phyloP scores from a whole-genome alignment of 176 grass and related monocot genomes.

The Chloris gayana region DNA sequence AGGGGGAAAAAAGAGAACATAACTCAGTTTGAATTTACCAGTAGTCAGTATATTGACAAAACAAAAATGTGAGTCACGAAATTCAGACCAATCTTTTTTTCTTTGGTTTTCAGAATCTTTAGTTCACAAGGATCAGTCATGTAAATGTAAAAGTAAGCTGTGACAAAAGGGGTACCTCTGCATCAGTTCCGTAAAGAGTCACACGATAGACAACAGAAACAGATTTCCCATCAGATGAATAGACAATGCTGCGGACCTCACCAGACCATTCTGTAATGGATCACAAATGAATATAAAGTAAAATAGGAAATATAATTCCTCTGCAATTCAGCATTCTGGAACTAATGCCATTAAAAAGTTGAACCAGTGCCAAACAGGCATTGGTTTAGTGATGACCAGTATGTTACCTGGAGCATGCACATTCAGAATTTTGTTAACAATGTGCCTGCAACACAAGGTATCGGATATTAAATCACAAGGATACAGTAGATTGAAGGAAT shows the following conservation, averaged over 20 bases:
- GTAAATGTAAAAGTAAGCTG: not conserved
- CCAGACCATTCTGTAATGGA: conserved; percentile 88
- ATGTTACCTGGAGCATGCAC: conserved; percentile 74
- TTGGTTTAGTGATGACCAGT: not conserved
- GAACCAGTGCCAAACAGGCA: conserved; percentile 24
- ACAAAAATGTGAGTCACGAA: not conserved
- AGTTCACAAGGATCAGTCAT: not conserved
- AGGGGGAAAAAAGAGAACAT: not conserved
- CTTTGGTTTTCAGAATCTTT: not conserved
- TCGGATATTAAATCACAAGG: conserved; percentile 12
- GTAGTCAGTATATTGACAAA: not conserved
- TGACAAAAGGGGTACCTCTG: conserved; percentile 68
- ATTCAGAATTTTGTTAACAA: conserved; percentile 89
- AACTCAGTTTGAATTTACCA: not conserved
- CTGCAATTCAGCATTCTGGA: conserved; percentile 13
- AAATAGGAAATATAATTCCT: conserved; percentile 13
- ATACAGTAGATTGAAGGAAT: not conserved
- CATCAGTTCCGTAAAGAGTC: conserved; percentile 88
- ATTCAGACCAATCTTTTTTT: not conserved
- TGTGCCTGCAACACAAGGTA: conserved; percentile 70
- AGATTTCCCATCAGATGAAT: conserved; percentile 77
- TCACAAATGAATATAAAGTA: conserved; percentile 19
- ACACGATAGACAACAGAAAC: conserved; percentile 94
- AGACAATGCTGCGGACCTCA: conserved; percentile 78
- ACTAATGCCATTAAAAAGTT: not conserved